Conservation (phyloP, 345 rosid species). For the Eucalyptus polyanthemos region DNA sequence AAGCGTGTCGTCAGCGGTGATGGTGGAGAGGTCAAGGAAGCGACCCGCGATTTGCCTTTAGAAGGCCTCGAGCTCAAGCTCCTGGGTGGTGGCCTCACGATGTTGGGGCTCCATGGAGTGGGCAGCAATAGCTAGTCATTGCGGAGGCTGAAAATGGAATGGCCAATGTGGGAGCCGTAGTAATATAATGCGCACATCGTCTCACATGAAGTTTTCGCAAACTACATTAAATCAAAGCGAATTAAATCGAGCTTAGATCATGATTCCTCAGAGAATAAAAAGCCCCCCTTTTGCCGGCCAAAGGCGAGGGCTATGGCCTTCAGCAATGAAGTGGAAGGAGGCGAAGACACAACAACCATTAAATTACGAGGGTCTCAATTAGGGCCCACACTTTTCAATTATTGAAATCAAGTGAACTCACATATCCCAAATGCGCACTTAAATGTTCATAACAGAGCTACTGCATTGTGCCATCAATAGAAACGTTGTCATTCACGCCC, state of each 20-base stretch:
- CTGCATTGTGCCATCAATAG: neutral
- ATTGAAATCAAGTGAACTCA: neutral
- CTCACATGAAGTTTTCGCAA: neutral
- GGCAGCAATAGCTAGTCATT: conserved; percentile 14
- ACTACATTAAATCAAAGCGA: neutral
- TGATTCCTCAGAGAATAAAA: neutral
- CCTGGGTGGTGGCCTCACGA: neutral
- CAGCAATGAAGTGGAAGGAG: neutral
- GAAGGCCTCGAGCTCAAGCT: conserved; percentile 6
- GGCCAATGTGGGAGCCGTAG: conserved; percentile 20
- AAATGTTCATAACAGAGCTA: neutral
- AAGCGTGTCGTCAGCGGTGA: conserved; percentile 7
- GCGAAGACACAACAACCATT: neutral
- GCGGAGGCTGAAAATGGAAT: conserved; percentile 24
- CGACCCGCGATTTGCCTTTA: conserved; percentile 6
- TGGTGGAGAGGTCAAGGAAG: conserved; percentile 5
- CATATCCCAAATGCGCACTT: neutral
- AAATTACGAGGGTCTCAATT: neutral
- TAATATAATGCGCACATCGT: conserved; percentile 48
- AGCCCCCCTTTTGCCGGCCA: neutral
- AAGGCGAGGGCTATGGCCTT: neutral
- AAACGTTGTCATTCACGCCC: too few species aligned
- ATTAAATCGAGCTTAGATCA: neutral
- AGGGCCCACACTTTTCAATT: neutral
- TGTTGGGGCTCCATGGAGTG: neutral